Evolutionary conservation across 345 rosid species (phyloP).

Genomic region (Toxicodendron radicans): DNA sequence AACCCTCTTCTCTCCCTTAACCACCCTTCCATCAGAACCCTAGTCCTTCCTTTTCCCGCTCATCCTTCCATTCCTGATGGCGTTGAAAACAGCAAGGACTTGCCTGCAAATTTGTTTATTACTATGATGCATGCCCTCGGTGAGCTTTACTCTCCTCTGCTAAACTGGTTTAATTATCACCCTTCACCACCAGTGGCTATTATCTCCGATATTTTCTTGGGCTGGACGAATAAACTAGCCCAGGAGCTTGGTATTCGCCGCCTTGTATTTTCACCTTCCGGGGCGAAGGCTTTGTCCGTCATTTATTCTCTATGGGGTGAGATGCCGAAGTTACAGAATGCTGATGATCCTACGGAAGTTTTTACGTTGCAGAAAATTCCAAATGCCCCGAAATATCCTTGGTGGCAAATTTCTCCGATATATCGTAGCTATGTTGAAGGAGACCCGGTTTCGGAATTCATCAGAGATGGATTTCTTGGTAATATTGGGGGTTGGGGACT

Average conservation of each 20-base stretch:
- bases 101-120: conserved; percentile 24
- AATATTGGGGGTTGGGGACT: conserved; percentile 52
- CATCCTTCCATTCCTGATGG: conserved; percentile 42
- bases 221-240: conserved; percentile 56
- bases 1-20: conserved; percentile 26
- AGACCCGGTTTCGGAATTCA: conserved; percentile 37
- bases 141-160: conserved; percentile 42
- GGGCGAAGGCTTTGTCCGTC: conserved; percentile 47
- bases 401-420: conserved; percentile 43
- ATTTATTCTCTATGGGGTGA: conserved; percentile 39
- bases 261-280: conserved; percentile 61
- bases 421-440: conserved; percentile 34
- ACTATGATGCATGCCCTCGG: conserved; percentile 36
- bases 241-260: conserved; percentile 33
- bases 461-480: conserved; percentile 28
- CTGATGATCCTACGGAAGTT: conserved; percentile 16
- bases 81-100: conserved; percentile 39
- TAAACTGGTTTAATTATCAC: conserved; percentile 48
- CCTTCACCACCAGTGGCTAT: conserved; percentile 55
- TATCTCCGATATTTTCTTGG: conserved; percentile 61
- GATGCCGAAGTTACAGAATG: conserved; percentile 31
- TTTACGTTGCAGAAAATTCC: conserved; percentile 38
- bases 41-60: conserved; percentile 46
- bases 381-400: conserved; percentile 40
- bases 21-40: conserved; percentile 29